Base-by-base conservation (phyloP, 345 rosid genomes). In the Cardamine occulta region DNA sequence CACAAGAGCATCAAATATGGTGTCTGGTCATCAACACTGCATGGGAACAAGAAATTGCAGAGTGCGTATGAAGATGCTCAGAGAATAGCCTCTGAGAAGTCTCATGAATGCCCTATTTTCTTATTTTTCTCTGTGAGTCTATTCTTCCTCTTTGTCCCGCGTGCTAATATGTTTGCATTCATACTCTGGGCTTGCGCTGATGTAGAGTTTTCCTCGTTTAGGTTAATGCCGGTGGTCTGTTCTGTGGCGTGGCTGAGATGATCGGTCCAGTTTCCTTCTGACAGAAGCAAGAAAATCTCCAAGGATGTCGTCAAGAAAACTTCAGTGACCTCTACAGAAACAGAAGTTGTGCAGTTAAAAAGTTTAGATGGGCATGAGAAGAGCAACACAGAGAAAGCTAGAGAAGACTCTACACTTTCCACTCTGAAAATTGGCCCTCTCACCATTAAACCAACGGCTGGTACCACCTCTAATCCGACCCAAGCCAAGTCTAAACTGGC, bases 171-270 rank as follows among this genome's bases (percentile, higher is more conserved):
- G 52, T 48, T 76, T 63, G 28, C 15, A 23, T 23, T 61, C 28
- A 31, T 12, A 32, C 74, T 42, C 26, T 52, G 68, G 7, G 7
- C 45, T 45, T 49, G 48, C 60, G 47, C 56, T 72, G 70, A 81
- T 66, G 12, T 51, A 53, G 11, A 59, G 31, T 17, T 37, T 49
- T 2, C 34, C 62, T 39, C 2, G 40, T 49, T 34, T 82, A 94
- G 99, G 99, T 94, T 61, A 94, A 94, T 82, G 92, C 97, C 13
- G 92, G 99, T 32, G 97, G 97, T 75, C 94, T 90, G 73, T 92
- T 94, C 76, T 91, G 97, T 80, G 97, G 99, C 65, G 86, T 90
- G 78, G 97, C 97, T 0, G 96, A 94, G 87, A 94, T 94, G 99
- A 74, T 82, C 55, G 97, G 96, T 63, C 88, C 96, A 3, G 97